Base-by-base conservation (phyloP, 2,329 filamentous ascomycete species). In the Graphiopsis chlorocephala region DNA sequence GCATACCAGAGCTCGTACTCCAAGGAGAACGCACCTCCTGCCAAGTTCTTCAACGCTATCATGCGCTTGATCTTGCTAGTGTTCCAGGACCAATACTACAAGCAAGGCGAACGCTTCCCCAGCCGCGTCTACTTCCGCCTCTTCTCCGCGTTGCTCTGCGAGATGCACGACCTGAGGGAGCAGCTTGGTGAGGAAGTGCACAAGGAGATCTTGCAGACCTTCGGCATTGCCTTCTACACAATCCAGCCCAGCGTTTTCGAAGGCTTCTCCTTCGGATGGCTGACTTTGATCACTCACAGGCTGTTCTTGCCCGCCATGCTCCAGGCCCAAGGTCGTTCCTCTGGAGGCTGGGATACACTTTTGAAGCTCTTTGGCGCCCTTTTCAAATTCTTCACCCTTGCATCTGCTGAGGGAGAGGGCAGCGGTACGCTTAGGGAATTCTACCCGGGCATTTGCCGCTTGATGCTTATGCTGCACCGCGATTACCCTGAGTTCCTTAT, bases 401-500 rank as follows among this genome's bases (percentile, higher is more conserved):
- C 96, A 42, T 82, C 84, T 47, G 93, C 91, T 73, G 85, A 95
- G 33, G 90, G 91, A 31, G 89, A 94, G 69, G 85, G 95, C 67
- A 82, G 97, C 68, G 95, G 94, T 78, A 85, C 88, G 11, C 87
- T 89, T 35, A 93, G 92, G 75, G 91, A 94, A 63, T 86, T 96
- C 67, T 97, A 97, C 76, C 89, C 92, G 66, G 92, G 90, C 10
- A 87, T 91, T 1, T 81, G 96, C 56, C 93, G 96, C 73, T 86
- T 97, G 66, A 80, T 98, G 63, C 81, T 96, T 35, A 85, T 96
- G 61, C 81, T 99, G 61, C 91, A 97, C 70, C 95, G 98, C 74
- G 95, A 99, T 76, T 98, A 92, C 78, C 91, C 94, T 0, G 93
- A 97, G 64, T 99, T 97, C 77, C 80, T 99, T 48, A 90, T 91